A percentile compares a stretch with the other conserved stretches of the same genome.
Evolutionary conservation across 2,329 filamentous ascomycete genomes (phyloP).

Genomic region (Neofusicoccum sp.): DNA sequence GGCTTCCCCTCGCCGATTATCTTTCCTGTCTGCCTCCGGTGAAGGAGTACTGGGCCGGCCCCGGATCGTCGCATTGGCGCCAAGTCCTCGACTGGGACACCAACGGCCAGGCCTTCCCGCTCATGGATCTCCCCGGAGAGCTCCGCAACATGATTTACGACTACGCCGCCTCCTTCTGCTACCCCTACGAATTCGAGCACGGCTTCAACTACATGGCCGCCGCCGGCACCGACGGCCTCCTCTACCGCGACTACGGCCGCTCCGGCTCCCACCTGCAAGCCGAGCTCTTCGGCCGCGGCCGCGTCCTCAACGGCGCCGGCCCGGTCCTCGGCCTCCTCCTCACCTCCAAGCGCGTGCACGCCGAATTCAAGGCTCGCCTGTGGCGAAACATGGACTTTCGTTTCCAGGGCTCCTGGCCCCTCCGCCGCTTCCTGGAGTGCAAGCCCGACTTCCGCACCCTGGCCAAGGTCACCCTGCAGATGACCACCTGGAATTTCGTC

Average conservation of each 20-base stretch:
- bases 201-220: conserved; percentile 18
- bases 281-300: conserved; percentile 14
- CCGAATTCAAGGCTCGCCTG: conserved; percentile 7
- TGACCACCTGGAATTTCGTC: conserved; percentile 18
- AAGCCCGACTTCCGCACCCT: not conserved
- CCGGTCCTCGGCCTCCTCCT: conserved; percentile 8
- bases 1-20: not conserved
- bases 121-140: conserved; percentile 14
- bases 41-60: conserved; percentile 1
- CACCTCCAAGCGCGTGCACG: not conserved
- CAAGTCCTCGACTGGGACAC: conserved; percentile 7
- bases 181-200: conserved; percentile 18
- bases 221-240: conserved; percentile 10
- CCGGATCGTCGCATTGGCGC: not conserved
- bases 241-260: conserved; percentile 10
- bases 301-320: conserved; percentile 15
- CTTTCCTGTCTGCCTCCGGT: conserved; percentile 2
- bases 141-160: conserved; percentile 22
- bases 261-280: conserved; percentile 8
- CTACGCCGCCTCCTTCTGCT: conserved; percentile 12
- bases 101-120: conserved; percentile 15
- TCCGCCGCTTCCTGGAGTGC: conserved; percentile 8
- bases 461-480: conserved; percentile 13
- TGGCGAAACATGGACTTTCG: conserved; percentile 10
- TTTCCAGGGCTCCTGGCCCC: conserved; percentile 10